phyloP scores from a whole-genome alignment of 2,329 filamentous ascomycete genomes.

The Alternaria postmessia region DNA sequence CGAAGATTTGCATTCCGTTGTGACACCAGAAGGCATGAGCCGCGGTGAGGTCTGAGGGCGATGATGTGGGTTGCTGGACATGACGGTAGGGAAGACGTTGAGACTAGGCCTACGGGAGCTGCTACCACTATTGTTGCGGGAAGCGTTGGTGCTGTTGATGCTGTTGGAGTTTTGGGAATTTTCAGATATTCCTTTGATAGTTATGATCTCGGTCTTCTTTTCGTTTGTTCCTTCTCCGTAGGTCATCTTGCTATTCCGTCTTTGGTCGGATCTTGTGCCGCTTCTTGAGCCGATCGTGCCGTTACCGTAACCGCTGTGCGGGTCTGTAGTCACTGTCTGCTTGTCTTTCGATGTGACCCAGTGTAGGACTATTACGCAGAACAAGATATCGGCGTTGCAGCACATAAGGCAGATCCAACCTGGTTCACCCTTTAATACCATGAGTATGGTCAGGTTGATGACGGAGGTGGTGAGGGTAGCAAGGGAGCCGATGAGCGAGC shows the following conservation, averaged over 20 bases:
- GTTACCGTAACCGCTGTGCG: not conserved
- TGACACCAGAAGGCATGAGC: not conserved
- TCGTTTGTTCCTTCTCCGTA: not conserved
- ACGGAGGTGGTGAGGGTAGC: constrained; percentile 67
- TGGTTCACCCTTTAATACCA: constrained; percentile 67
- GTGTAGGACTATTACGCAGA: constrained; percentile 64
- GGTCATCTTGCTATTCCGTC: not conserved
- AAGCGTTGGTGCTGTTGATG: not conserved
- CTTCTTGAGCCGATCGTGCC: not conserved
- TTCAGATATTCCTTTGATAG: not conserved
- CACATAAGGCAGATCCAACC: constrained; percentile 72
- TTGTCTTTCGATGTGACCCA: constrained; percentile 60
- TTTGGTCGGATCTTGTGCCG: not conserved
- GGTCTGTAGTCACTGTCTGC: not conserved
- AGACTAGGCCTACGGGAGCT: not conserved
- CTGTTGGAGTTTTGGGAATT: not conserved
- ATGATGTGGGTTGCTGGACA: not conserved
- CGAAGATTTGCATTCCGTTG: constrained; percentile 2
- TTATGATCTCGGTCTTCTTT: not conserved
- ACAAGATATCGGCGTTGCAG: constrained; percentile 1
- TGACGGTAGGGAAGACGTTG: not conserved
- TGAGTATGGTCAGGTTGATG: constrained; percentile 66
- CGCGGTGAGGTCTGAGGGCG: not conserved
- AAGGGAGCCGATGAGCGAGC: constrained; percentile 67
- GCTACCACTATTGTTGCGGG: not conserved